Conservation (phyloP, 2,329 filamentous ascomycete genomes). For the Diplodia seriata region DNA sequence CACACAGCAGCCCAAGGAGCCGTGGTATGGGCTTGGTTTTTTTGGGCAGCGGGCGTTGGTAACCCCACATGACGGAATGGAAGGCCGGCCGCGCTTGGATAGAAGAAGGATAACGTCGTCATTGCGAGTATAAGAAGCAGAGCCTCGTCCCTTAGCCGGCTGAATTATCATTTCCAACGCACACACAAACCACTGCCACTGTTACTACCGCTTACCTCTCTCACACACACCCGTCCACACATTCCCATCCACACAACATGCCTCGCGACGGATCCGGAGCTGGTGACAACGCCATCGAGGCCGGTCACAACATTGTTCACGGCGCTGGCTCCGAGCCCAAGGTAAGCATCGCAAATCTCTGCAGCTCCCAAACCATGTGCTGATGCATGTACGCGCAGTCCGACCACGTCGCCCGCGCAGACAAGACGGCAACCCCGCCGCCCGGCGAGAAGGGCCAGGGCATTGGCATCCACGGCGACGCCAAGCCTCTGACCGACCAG, state of each 20-base stretch:
- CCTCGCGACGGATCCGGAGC: constrained; percentile 60
- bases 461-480: constrained; percentile 5
- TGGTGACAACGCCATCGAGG: constrained; percentile 56
- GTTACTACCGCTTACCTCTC: background rate
- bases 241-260: constrained; percentile 45
- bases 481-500: background rate
- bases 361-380: background rate
- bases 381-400: background rate
- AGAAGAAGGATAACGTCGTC: constrained; percentile 1
- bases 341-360: background rate
- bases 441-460: constrained; percentile 19
- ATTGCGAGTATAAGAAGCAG: constrained; percentile 1
- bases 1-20: background rate
- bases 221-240: background rate
- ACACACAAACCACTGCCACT: background rate
- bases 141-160: background rate
- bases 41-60: too few relatives aligned
- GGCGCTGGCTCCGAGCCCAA: constrained; percentile 46
- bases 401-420: constrained; percentile 27
- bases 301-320: constrained; percentile 54
- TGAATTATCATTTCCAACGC: too few relatives aligned
- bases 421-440: constrained; percentile 31
- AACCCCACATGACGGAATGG: constrained; percentile 22
- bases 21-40: background rate
- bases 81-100: background rate